These are phyloP conservation scores for Corinectria fuckeliana DNA, from an alignment of 2,329 filamentous ascomycete species.

Conservation along the genomic window DNA sequence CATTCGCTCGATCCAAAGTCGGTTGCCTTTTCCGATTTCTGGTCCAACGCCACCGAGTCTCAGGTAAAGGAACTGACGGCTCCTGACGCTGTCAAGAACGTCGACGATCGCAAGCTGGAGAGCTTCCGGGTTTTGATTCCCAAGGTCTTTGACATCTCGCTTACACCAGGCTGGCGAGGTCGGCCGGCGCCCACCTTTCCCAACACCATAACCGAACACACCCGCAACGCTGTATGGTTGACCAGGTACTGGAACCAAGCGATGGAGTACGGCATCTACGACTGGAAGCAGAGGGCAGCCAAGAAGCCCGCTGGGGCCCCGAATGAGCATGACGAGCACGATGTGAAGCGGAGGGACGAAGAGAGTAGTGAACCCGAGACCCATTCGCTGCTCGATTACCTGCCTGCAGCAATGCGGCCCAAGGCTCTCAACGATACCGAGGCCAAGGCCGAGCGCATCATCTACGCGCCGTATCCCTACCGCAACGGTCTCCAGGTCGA, in stretches of 20 bases:
- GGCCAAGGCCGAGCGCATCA: slow-evolving; percentile 28
- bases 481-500: slow-evolving; percentile 53
- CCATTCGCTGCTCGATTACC: slow-evolving; percentile 24
- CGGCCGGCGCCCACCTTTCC: slow-evolving; percentile 52
- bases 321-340: slow-evolving; percentile 18
- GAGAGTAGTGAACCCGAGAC: slow-evolving; percentile 7
- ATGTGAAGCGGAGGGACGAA: slow-evolving; percentile 22
- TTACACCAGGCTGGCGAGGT: slow-evolving; percentile 60
- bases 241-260: slow-evolving; percentile 57
- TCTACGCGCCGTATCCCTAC: slow-evolving; percentile 44
- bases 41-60: slow-evolving; percentile 39
- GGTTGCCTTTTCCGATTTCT: slow-evolving; percentile 54
- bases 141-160: slow-evolving; percentile 58
- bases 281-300: slow-evolving; percentile 53
- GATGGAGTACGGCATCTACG: slow-evolving; percentile 47
- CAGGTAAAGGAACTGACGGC: slow-evolving; percentile 38
- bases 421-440: slow-evolving; percentile 13
- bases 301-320: slow-evolving; percentile 47
- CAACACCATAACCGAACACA: slow-evolving; percentile 57
- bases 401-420: slow-evolving; percentile 20
- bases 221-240: slow-evolving; percentile 60
- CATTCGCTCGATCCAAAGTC: slow-evolving; percentile 50
- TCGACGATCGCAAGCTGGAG: slow-evolving; percentile 43
- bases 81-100: slow-evolving; percentile 27
- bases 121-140: slow-evolving; percentile 61